These are phyloP conservation scores for Coniella lustricola DNA, from an alignment of 2,329 filamentous ascomycete species.

Conservation along the genomic window DNA sequence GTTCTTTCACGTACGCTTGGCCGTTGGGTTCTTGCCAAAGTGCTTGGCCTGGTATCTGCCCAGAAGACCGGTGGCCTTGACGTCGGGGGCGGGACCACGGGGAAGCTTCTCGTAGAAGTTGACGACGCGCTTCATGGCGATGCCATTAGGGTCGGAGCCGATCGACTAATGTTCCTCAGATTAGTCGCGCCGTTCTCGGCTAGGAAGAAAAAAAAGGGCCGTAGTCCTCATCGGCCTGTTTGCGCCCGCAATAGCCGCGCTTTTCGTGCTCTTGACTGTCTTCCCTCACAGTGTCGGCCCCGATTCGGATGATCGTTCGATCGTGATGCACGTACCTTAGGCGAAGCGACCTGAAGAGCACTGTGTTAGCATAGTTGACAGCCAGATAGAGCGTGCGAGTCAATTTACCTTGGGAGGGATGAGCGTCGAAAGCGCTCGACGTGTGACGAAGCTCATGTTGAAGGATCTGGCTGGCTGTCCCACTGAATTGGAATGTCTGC, in stretches of 20 bases:
- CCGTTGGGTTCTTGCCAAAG: conserved; percentile 90
- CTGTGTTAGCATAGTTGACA: conserved; percentile 30
- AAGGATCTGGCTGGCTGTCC: conserved; percentile 24
- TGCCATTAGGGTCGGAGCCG: conserved; percentile 88
- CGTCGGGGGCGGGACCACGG: conserved; percentile 79
- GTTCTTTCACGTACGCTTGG: conserved; percentile 63
- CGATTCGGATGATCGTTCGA: not conserved
- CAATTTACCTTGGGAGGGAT: conserved; percentile 90
- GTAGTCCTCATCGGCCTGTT: not conserved
- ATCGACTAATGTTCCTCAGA: conserved; percentile 61
- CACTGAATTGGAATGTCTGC: not conserved
- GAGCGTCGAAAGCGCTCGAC: conserved; percentile 92
- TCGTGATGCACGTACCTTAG: conserved; percentile 57
- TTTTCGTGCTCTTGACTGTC: not conserved
- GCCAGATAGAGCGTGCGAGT: not conserved
- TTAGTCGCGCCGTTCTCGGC: conserved; percentile 1
- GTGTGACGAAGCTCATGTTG: conserved; percentile 89
- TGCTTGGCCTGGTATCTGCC: conserved; percentile 85
- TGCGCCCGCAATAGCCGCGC: not conserved
- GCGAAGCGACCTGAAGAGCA: conserved; percentile 63
- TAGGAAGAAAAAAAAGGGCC: too few species aligned
- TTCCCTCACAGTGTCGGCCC: not conserved
- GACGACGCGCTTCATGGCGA: conserved; percentile 96
- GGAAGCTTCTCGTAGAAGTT: conserved; percentile 99
- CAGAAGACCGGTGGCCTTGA: conserved; percentile 74